A percentile compares a stretch with the other conserved stretches of the same genome.
Evolutionary conservation across 495 filamentous ascomycete species (phyloP).

Genomic region (Podospora pseudopauciseta): DNA sequence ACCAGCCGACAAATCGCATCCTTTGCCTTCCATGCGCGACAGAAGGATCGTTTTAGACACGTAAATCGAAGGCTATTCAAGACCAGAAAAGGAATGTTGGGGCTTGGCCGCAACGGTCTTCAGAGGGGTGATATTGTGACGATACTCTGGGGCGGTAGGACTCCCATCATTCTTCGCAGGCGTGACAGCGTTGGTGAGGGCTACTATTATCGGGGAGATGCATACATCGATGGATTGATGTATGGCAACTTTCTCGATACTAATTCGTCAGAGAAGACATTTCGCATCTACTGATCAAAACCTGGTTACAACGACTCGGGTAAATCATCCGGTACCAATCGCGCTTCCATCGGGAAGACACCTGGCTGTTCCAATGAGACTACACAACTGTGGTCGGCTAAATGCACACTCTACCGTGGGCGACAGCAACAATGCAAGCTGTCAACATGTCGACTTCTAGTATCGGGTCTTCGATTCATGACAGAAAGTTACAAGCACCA

Average conservation of each 20-base stretch:
- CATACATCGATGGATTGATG: background rate
- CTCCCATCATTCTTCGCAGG: no score
- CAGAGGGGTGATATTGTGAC: no score
- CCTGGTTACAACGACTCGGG: background rate
- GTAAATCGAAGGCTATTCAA: no score
- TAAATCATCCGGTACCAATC: slow-evolving; percentile 1
- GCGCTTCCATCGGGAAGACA: background rate
- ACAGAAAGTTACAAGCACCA: background rate
- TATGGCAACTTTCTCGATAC: background rate
- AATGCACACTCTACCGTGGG: background rate
- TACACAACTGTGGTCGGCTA: background rate
- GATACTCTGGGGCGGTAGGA: no score
- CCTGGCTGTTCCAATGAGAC: slow-evolving; percentile 1
- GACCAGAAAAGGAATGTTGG: no score
- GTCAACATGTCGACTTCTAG: background rate
- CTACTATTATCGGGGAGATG: background rate
- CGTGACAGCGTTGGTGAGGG: background rate
- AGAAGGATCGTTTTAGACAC: no score
- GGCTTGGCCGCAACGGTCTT: no score
- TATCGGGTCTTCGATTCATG: background rate
- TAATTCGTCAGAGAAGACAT: background rate
- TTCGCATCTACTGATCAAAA: background rate
- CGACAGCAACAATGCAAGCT: slow-evolving; percentile 6
- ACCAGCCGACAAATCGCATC: no score
- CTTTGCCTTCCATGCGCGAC: no score